These are phyloP conservation scores for Nigrospora oryzae DNA, from an alignment of 2,329 filamentous ascomycete genomes.

Conservation along the genomic window DNA sequence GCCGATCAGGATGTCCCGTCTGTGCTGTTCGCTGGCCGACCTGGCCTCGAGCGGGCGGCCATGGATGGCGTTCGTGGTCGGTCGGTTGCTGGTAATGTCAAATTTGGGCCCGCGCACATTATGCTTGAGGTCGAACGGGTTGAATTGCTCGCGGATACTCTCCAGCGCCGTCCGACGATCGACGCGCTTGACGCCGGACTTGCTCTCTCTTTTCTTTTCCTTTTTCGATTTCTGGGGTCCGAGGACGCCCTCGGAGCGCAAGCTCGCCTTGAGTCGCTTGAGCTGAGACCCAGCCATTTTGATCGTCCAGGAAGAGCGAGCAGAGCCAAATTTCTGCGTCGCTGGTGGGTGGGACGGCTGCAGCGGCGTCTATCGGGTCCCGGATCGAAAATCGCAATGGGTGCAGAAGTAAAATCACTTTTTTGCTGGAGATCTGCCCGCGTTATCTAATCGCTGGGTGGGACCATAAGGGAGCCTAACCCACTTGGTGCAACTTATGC, in stretches of 20 bases:
- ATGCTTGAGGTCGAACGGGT: slow-evolving; percentile 86
- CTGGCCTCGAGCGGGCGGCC: slow-evolving; percentile 79
- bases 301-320: background rate
- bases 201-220: slow-evolving; percentile 68
- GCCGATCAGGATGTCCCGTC: slow-evolving; percentile 74
- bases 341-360: too few species aligned
- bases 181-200: slow-evolving; percentile 66
- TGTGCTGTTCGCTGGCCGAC: slow-evolving; percentile 76
- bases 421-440: too few species aligned
- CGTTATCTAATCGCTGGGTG: too few species aligned
- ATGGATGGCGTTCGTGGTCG: slow-evolving; percentile 49
- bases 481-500: too few species aligned
- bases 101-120: slow-evolving; percentile 74
- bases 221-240: slow-evolving; percentile 94
- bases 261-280: slow-evolving; percentile 86
- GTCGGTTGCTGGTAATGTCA: slow-evolving; percentile 64
- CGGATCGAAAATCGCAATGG: too few species aligned
- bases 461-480: too few species aligned
- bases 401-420: too few species aligned
- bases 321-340: too few species aligned
- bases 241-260: slow-evolving; percentile 81
- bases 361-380: too few species aligned
- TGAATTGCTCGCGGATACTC: slow-evolving; percentile 90
- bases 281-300: slow-evolving; percentile 91
- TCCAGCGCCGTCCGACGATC: slow-evolving; percentile 71